Percentiles rank a stretch among this genome's conserved stretches.
Conservation (phyloP, 305 asterid species). For the Fraxinus angustifolia region DNA sequence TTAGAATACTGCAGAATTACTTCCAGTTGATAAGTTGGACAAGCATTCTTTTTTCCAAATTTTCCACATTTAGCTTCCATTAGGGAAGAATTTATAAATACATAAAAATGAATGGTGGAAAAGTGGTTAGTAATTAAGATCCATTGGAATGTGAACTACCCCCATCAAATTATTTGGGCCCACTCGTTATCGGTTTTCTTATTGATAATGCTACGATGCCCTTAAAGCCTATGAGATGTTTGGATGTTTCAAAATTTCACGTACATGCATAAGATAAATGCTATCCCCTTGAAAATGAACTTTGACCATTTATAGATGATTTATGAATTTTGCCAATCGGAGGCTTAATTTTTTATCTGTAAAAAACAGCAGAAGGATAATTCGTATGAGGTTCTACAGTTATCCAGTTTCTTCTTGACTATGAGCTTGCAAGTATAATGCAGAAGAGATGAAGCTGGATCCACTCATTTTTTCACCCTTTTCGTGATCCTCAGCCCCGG, state of each 20-base stretch:
- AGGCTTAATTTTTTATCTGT: background rate
- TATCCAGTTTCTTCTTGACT: conserved; percentile 1
- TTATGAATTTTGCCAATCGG: background rate
- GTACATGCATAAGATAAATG: no score
- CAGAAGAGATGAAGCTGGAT: background rate
- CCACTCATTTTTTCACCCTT: background rate
- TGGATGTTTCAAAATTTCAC: no score
- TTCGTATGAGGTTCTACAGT: background rate
- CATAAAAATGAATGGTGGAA: background rate
- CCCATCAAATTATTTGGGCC: no score
- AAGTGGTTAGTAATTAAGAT: background rate
- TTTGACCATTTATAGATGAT: background rate
- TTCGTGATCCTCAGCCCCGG: background rate
- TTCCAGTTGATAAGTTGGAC: conserved; percentile 1
- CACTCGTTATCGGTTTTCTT: no score
- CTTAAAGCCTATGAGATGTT: no score
- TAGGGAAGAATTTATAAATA: background rate
- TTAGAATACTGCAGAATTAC: conserved; percentile 2
- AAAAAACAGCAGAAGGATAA: background rate
- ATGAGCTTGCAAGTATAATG: background rate
- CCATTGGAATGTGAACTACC: background rate
- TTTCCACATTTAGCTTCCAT: background rate
- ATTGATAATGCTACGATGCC: no score
- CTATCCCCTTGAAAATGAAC: background rate
- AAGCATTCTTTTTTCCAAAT: background rate